Conservation (phyloP, 169 alveolate species). For the Plasmodium coatneyi region DNA sequence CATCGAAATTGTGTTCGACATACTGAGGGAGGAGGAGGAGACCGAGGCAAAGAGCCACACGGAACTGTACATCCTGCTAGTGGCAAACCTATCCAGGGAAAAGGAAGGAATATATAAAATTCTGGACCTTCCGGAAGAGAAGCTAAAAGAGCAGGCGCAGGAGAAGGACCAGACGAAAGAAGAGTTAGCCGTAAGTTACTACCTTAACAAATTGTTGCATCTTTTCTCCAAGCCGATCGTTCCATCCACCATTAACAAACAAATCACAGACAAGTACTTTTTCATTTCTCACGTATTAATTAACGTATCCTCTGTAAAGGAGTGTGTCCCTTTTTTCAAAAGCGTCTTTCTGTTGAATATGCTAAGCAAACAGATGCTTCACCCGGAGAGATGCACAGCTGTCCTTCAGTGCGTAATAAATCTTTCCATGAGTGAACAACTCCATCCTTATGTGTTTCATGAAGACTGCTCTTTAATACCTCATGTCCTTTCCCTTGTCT, state of each 20-base stretch:
- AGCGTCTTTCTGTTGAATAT: constrained; percentile 16
- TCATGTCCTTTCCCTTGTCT: constrained; percentile 1
- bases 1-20: constrained; percentile 41
- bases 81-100: constrained; percentile 31
- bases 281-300: constrained; percentile 28
- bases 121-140: constrained; percentile 2
- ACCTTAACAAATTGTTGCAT: constrained; percentile 30
- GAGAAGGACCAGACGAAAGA: not conserved
- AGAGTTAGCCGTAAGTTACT: constrained; percentile 3
- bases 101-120: constrained; percentile 44
- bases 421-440: constrained; percentile 7
- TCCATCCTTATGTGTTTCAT: constrained; percentile 14
- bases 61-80: constrained; percentile 41
- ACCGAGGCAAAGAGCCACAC: not conserved
- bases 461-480: constrained; percentile 40
- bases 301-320: constrained; percentile 45
- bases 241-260: not conserved
- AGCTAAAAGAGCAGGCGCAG: not conserved
- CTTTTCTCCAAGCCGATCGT: constrained; percentile 32
- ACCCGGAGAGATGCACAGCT: not conserved
- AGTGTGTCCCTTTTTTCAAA: constrained; percentile 32
- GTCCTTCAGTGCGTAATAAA: constrained; percentile 25
- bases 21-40: constrained; percentile 44
- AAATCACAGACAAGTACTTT: constrained; percentile 25
- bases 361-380: constrained; percentile 8